Conservation (phyloP, 2,329 filamentous ascomycete species). For the Penicillium digitatum region DNA sequence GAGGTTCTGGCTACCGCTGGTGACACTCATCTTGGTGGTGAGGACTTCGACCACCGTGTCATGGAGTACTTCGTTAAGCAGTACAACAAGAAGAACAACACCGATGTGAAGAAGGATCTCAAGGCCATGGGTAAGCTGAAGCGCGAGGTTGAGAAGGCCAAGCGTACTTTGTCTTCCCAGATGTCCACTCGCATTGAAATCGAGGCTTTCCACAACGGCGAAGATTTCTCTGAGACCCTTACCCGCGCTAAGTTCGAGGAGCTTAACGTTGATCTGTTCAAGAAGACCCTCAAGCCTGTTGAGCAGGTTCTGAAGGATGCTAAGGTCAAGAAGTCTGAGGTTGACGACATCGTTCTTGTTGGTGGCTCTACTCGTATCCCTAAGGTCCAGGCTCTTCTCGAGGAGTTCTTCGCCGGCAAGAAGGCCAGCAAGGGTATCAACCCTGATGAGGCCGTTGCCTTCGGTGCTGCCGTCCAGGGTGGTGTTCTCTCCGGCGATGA, state of each 20-base stretch:
- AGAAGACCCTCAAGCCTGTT: slow-evolving; percentile 97
- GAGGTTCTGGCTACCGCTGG: slow-evolving; percentile 91
- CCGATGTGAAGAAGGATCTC: slow-evolving; percentile 87
- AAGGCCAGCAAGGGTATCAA: slow-evolving; percentile 99
- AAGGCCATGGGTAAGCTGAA: slow-evolving; percentile 99
- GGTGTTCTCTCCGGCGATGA: slow-evolving; percentile 89
- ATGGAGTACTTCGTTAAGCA: slow-evolving; percentile 95
- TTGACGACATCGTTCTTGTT: slow-evolving; percentile 95
- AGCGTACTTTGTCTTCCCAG: slow-evolving; percentile 93
- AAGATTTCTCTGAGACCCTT: slow-evolving; percentile 97
- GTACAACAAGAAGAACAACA: slow-evolving; percentile 97
- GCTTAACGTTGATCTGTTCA: slow-evolving; percentile 98
- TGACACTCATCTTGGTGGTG: slow-evolving; percentile 96
- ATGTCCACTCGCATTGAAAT: slow-evolving; percentile 94
- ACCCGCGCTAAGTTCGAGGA: slow-evolving; percentile 99
- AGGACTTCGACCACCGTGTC: slow-evolving; percentile 97
- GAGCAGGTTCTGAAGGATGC: slow-evolving; percentile 98
- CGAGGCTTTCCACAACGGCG: slow-evolving; percentile 92
- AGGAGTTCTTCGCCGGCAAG: slow-evolving; percentile 95
- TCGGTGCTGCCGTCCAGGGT: slow-evolving; percentile 94
- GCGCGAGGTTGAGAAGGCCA: slow-evolving; percentile 99
- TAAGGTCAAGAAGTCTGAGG: slow-evolving; percentile 91
- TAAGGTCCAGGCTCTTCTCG: slow-evolving; percentile 90
- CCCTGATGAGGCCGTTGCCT: slow-evolving; percentile 97
- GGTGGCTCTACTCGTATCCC: slow-evolving; percentile 99